Percentiles rank a stretch among this genome's conserved stretches.
Evolutionary conservation across 108 stramenopile genomes (phyloP).

Genomic region (Schizochytrium sp.): DNA sequence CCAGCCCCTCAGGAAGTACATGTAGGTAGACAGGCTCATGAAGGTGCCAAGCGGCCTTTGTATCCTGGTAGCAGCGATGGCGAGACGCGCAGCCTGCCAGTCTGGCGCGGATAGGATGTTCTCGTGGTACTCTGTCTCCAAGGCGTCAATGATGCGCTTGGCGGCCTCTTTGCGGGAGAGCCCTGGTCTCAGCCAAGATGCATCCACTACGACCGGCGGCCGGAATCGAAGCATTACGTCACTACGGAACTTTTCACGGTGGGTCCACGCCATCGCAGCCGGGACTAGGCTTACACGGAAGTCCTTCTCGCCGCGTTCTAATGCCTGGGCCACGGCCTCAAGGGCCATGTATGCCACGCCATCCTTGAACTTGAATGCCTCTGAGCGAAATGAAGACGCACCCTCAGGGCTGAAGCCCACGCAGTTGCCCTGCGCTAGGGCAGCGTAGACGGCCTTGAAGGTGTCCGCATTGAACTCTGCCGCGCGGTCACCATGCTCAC

Average conservation of each 20-base stretch:
- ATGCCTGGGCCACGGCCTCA: conserved; percentile 1
- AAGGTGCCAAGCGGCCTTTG: conserved; percentile 53
- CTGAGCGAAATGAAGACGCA: conserved; percentile 41
- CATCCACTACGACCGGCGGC: conserved; percentile 40
- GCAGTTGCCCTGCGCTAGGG: conserved; percentile 7
- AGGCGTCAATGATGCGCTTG: background rate
- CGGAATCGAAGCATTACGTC: conserved; percentile 45
- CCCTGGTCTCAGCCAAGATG: background rate
- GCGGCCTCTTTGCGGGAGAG: conserved; percentile 34
- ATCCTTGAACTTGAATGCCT: conserved; percentile 55
- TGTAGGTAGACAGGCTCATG: conserved; percentile 60
- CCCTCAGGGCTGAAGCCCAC: conserved; percentile 57
- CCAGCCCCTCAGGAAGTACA: conserved; percentile 59
- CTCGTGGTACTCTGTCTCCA: conserved; percentile 49
- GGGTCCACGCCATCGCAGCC: conserved; percentile 58
- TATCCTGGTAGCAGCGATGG: conserved; percentile 48
- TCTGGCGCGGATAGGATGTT: conserved; percentile 41
- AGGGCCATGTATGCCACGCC: conserved; percentile 58
- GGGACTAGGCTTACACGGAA: background rate
- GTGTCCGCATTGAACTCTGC: conserved; percentile 46
- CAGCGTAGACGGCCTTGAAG: conserved; percentile 46
- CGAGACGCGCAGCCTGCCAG: background rate
- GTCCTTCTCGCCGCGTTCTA: conserved; percentile 11
- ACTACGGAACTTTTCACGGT: conserved; percentile 54
- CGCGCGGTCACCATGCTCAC: conserved; percentile 47